These are phyloP conservation scores for Cryptococcus jaspeensis DNA, from an alignment of 1,284 basidiomycete genomes.

Conservation along the genomic window DNA sequence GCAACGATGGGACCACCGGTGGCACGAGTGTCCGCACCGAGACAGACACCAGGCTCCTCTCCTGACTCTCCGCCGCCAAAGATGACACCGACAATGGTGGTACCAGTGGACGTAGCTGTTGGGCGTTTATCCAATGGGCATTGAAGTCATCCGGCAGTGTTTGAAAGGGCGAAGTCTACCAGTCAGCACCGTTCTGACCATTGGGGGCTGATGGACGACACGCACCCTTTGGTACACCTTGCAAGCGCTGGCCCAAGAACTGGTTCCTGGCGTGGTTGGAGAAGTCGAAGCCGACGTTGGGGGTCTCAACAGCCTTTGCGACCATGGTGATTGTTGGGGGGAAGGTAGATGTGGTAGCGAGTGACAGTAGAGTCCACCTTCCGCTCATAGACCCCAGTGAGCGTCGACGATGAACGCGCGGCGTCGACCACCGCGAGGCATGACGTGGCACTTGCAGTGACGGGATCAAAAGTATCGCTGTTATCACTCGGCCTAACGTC, in stretches of 20 bases:
- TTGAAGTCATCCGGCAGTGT: too few relatives aligned
- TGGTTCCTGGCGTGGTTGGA: slow-evolving; percentile 72
- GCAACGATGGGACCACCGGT: slow-evolving; percentile 95
- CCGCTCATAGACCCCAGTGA: not conserved
- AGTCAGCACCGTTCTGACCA: not conserved
- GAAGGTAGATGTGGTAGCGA: not conserved
- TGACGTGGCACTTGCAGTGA: slow-evolving; percentile 3
- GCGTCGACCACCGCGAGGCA: not conserved
- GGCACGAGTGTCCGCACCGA: slow-evolving; percentile 95
- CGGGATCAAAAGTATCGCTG: not conserved
- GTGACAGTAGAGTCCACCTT: not conserved
- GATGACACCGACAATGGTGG: slow-evolving; percentile 91
- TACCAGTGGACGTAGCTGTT: slow-evolving; percentile 90
- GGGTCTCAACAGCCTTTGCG: slow-evolving; percentile 25
- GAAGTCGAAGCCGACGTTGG: slow-evolving; percentile 65
- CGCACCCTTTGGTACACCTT: slow-evolving; percentile 54
- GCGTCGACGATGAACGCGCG: slow-evolving; percentile 4
- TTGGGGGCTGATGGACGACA: not conserved
- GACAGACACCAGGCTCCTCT: slow-evolving; percentile 79
- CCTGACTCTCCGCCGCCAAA: slow-evolving; percentile 60
- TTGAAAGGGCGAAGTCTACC: not conserved
- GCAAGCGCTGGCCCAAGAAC: slow-evolving; percentile 58
- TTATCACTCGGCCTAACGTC: not conserved
- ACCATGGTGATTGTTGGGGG: slow-evolving; percentile 25
- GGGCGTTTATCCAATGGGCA: slow-evolving; percentile 47